These are phyloP conservation scores for Thermomucor indicae-seudaticae DNA, from an alignment of 371 early-diverging fungal genomes.

Conservation along the genomic window DNA sequence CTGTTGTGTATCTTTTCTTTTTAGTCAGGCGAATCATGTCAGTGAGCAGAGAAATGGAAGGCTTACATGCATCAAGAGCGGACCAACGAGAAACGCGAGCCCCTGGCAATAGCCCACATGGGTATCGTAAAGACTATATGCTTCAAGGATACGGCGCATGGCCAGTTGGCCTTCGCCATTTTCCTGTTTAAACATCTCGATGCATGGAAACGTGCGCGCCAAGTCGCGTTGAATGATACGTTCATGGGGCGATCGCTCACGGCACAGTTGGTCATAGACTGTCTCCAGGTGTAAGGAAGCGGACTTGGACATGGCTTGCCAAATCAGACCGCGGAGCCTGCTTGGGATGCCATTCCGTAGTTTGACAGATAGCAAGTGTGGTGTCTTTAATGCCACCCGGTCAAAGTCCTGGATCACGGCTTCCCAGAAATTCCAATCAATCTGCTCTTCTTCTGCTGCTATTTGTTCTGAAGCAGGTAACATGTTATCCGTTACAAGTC, in stretches of 20 bases:
- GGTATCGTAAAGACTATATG: conserved; percentile 85
- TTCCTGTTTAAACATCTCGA: conserved; percentile 79
- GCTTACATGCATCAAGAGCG: conserved; percentile 80
- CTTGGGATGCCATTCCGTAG: conserved; percentile 79
- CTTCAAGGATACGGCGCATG: conserved; percentile 79
- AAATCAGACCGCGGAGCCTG: conserved; percentile 77
- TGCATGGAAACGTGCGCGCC: conserved; percentile 83
- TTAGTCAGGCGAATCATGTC: neutral
- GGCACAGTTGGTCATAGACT: conserved; percentile 75
- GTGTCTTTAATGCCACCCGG: conserved; percentile 38
- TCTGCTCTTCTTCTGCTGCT: conserved; percentile 3
- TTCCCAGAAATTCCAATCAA: conserved; percentile 83
- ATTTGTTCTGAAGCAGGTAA: neutral
- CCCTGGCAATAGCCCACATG: conserved; percentile 97
- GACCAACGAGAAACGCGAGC: conserved; percentile 86
- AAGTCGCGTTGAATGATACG: conserved; percentile 86
- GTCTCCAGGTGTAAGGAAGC: conserved; percentile 70
- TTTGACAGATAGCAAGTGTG: conserved; percentile 53
- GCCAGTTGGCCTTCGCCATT: conserved; percentile 80
- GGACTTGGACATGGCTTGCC: conserved; percentile 84
- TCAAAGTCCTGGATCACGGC: conserved; percentile 77
- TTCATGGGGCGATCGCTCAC: conserved; percentile 76
- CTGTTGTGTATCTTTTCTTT: conserved; percentile 14
- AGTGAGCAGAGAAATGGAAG: neutral
- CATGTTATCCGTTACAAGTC: conserved; percentile 30